Conservation (phyloP, 176 grass and related monocot species). For the Phoenix dactylifera region DNA sequence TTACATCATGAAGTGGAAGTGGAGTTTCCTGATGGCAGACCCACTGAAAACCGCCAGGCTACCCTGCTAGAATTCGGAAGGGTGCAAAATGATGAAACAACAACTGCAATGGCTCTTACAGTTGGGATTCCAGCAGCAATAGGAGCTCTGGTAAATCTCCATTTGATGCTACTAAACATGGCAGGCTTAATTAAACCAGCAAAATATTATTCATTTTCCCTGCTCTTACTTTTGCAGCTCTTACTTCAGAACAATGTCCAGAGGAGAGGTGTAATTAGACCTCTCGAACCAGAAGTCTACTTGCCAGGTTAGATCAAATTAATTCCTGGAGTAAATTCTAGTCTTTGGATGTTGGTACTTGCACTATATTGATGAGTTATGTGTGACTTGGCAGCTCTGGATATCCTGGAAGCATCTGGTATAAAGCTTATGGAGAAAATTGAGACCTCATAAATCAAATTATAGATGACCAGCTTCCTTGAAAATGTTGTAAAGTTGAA, state of each 20-base stretch:
- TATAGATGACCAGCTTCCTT: background rate
- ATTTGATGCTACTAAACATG: constrained; percentile 1
- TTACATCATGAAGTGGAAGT: constrained; percentile 84
- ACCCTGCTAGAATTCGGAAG: constrained; percentile 79
- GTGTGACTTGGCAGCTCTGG: constrained; percentile 48
- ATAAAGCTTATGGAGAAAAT: constrained; percentile 74
- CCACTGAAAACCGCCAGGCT: constrained; percentile 58
- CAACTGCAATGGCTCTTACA: constrained; percentile 86
- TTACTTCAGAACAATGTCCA: constrained; percentile 73
- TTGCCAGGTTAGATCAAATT: constrained; percentile 53
- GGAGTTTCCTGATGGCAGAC: constrained; percentile 50
- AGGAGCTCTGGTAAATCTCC: constrained; percentile 61
- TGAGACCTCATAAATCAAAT: constrained; percentile 16
- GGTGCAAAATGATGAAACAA: constrained; percentile 46
- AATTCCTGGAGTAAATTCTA: background rate
- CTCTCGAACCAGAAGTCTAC: constrained; percentile 71
- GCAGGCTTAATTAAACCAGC: background rate
- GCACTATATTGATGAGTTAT: background rate
- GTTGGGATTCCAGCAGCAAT: constrained; percentile 75
- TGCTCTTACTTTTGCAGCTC: constrained; percentile 43
- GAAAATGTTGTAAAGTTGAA: too few species aligned
- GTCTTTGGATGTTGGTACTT: background rate
- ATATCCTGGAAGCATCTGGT: constrained; percentile 69
- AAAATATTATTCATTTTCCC: constrained; percentile 2
- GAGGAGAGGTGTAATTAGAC: constrained; percentile 69